These are phyloP conservation scores for Podospora sp. DNA, from an alignment of 495 filamentous ascomycete genomes.

Conservation along the genomic window DNA sequence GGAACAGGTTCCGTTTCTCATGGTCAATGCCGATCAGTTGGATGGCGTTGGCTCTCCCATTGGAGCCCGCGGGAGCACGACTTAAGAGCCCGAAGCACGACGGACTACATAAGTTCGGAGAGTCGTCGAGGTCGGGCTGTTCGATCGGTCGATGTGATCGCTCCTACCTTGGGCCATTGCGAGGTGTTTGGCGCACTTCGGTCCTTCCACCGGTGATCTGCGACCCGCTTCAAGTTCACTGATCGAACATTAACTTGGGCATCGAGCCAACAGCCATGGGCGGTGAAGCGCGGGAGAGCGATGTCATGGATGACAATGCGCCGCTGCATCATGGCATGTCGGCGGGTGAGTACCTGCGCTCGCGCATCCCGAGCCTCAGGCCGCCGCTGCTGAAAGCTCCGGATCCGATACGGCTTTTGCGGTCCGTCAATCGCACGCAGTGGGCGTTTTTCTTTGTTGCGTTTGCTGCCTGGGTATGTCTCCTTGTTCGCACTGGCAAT, in stretches of 20 bases:
- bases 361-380: slow-evolving; percentile 71
- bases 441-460: slow-evolving; percentile 84
- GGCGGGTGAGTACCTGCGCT: slow-evolving; percentile 63
- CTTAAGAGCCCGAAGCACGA: background rate
- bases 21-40: background rate
- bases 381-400: slow-evolving; percentile 77
- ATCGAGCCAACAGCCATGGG: background rate
- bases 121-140: background rate
- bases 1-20: background rate
- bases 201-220: background rate
- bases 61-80: background rate
- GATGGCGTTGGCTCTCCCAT: background rate
- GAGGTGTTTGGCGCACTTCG: background rate
- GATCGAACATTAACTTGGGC: background rate
- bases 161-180: background rate
- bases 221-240: background rate
- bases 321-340: slow-evolving; percentile 55
- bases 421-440: slow-evolving; percentile 71
- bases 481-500: background rate
- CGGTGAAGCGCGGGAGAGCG: background rate
- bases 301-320: slow-evolving; percentile 17
- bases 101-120: background rate
- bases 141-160: background rate
- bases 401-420: slow-evolving; percentile 74
- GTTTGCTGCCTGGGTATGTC: slow-evolving; percentile 67